phyloP scores from a whole-genome alignment of 1,139 yeast species.

The Petasospora fabianii region DNA sequence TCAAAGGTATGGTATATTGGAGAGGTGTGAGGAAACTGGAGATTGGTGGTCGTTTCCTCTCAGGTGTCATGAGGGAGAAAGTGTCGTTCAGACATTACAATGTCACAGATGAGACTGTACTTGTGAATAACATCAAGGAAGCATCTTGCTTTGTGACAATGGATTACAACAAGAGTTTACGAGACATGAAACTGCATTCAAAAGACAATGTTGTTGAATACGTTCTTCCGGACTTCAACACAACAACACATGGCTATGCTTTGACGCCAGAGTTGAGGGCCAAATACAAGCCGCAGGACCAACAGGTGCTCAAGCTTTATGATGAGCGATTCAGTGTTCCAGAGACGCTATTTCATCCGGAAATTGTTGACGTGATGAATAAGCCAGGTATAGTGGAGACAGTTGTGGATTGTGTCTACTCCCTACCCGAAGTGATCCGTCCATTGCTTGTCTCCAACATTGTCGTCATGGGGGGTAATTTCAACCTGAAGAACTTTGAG shows the following conservation, averaged over 20 bases:
- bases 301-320: constrained; percentile 62
- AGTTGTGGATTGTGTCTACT: constrained; percentile 63
- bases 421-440: constrained; percentile 70
- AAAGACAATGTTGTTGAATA: constrained; percentile 51
- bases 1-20: constrained; percentile 76
- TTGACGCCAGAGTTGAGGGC: constrained; percentile 34
- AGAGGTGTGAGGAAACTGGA: constrained; percentile 64
- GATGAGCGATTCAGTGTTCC: constrained; percentile 90
- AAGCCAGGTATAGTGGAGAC: constrained; percentile 73
- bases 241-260: constrained; percentile 68
- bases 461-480: constrained; percentile 77
- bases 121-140: constrained; percentile 85
- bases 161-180: constrained; percentile 60
- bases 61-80: constrained; percentile 78
- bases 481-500: constrained; percentile 65
- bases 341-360: constrained; percentile 84
- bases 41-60: constrained; percentile 81
- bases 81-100: constrained; percentile 91
- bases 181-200: constrained; percentile 31
- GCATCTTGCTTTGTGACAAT: constrained; percentile 68
- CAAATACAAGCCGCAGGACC: constrained; percentile 38
- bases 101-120: constrained; percentile 83
- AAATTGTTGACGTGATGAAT: constrained; percentile 67
- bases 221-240: constrained; percentile 82
- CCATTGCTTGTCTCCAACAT: constrained; percentile 82